Conservation (phyloP, 805 yeast genomes). For the Candida silvicultrix region DNA sequence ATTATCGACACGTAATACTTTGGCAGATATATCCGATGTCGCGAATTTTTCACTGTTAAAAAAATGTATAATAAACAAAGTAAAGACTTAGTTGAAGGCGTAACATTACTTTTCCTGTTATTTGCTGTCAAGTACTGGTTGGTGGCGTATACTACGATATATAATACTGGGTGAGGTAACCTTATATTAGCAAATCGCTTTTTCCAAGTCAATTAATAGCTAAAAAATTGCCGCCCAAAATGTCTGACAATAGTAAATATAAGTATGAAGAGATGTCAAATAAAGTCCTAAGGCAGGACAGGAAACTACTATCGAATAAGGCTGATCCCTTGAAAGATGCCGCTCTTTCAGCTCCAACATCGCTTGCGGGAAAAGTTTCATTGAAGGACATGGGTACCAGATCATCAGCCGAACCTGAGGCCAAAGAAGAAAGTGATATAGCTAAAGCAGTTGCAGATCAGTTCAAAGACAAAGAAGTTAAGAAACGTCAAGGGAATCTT, state of each 20-base stretch:
- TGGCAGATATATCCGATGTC: not conserved
- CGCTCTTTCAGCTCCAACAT: conserved; percentile 58
- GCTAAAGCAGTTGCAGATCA: conserved; percentile 15
- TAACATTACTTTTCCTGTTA: not conserved
- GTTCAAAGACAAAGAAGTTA: conserved; percentile 12
- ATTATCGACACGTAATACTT: not conserved
- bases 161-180: too few relatives aligned
- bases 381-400: conserved; percentile 63
- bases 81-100: not conserved
- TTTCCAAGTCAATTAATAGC: too few relatives aligned
- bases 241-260: conserved; percentile 28
- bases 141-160: too few relatives aligned
- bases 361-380: conserved; percentile 64
- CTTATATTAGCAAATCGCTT: too few relatives aligned
- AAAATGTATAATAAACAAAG: not conserved
- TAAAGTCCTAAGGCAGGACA: conserved; percentile 59
- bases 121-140: too few relatives aligned
- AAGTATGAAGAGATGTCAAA: conserved; percentile 73
- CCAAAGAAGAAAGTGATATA: conserved; percentile 12
- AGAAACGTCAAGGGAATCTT: conserved; percentile 7
- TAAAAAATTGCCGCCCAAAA: not conserved
- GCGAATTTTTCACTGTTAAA: not conserved
- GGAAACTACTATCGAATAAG: conserved; percentile 38
- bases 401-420: conserved; percentile 7
- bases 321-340: conserved; percentile 36